Percentiles rank a stretch among this genome's conserved stretches.
Evolutionary conservation across 2,329 filamentous ascomycete genomes (phyloP).

Genomic region (Paracamarosporium sp.): DNA sequence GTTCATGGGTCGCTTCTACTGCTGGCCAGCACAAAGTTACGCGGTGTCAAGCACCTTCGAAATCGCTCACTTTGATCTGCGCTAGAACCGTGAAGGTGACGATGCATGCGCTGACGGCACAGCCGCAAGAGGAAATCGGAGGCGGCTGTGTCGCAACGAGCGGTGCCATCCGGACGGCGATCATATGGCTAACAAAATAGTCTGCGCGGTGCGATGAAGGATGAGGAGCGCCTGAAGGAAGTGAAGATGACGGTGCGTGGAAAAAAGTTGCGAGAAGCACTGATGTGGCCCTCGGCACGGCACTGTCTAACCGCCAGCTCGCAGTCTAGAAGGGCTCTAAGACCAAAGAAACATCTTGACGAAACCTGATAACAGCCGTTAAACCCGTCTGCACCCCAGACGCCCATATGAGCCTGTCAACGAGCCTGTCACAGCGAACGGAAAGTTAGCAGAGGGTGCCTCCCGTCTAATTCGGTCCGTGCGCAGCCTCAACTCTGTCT

Average conservation of each 20-base stretch:
- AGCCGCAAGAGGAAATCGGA: background rate
- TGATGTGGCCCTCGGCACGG: background rate
- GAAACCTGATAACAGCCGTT: constrained; percentile 4
- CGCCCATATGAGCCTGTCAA: background rate
- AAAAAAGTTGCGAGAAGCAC: background rate
- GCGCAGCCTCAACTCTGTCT: constrained; percentile 31
- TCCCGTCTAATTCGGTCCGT: constrained; percentile 13
- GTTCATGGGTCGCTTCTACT: background rate
- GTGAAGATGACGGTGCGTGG: background rate
- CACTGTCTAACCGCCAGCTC: background rate
- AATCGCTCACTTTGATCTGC: constrained; percentile 1
- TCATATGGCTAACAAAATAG: background rate
- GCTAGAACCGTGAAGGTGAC: background rate
- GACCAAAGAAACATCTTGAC: constrained; percentile 1
- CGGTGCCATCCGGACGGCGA: constrained; percentile 1
- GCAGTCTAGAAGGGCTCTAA: background rate
- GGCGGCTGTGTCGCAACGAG: background rate
- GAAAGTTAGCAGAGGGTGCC: background rate
- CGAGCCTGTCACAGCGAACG: background rate
- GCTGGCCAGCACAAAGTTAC: background rate
- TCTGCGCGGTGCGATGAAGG: background rate
- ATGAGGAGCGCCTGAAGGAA: background rate
- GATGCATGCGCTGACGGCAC: constrained; percentile 2
- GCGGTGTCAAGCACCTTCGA: background rate
- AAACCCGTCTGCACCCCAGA: constrained; percentile 31